Conservation (phyloP, 805 yeast genomes). For the Cyberlindnera maritima region DNA sequence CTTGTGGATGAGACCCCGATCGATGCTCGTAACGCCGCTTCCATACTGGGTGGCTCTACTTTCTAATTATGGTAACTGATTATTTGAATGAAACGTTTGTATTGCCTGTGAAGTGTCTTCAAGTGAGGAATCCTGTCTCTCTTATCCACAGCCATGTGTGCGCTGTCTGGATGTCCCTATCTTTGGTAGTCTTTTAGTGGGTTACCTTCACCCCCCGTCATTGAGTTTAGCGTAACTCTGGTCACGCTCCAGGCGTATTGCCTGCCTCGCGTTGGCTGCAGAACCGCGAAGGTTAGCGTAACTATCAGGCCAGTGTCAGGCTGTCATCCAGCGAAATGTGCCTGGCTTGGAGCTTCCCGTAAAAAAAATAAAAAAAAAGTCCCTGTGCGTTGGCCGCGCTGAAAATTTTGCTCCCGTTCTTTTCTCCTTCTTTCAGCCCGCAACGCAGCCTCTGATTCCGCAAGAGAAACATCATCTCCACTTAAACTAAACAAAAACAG, state of each 20-base stretch:
- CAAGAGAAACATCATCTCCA: constrained; percentile 17
- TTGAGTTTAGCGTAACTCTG: too few relatives aligned
- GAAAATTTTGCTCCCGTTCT: constrained; percentile 15
- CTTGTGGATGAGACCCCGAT: constrained; percentile 39
- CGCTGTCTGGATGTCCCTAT: too few relatives aligned
- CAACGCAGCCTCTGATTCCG: background rate
- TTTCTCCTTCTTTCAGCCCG: constrained; percentile 1
- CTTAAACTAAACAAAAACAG: constrained; percentile 16
- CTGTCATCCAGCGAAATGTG: background rate
- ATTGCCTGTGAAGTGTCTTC: background rate
- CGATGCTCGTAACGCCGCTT: constrained; percentile 84
- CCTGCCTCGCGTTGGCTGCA: too few relatives aligned
- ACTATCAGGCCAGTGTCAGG: background rate
- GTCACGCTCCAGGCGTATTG: too few relatives aligned
- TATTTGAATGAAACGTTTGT: too few relatives aligned
- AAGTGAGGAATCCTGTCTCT: too few relatives aligned
- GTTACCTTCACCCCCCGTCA: too few relatives aligned
- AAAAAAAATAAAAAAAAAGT: constrained; percentile 7
- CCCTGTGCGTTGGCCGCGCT: constrained; percentile 4
- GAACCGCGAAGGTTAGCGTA: constrained; percentile 2
- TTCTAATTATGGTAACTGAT: constrained; percentile 41
- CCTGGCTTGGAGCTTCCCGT: background rate
- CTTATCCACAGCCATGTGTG: too few relatives aligned
- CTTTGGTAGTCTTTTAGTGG: too few relatives aligned
- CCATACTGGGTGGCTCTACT: constrained; percentile 71